Base-by-base conservation (phyloP, 371 early-diverging fungal species). In the Dichotomocladium elegans region DNA sequence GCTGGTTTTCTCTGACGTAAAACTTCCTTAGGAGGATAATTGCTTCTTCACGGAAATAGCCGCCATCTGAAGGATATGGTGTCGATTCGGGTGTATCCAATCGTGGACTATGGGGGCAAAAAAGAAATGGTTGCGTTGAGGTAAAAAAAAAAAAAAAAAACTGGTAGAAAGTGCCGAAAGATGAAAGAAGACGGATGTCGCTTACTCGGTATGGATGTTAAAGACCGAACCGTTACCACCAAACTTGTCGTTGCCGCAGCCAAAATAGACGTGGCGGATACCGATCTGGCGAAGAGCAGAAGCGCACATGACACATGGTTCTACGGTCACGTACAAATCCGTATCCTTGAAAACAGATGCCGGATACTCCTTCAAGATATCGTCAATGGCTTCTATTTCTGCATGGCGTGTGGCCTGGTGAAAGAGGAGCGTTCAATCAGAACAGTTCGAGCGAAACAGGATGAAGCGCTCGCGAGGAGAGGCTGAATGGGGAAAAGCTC, bases 231-330 rank as follows among this genome's bases (percentile, higher is more conserved):
- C 98, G 63, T 91, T 90, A 5, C 98, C 98, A 24, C 98, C 98
- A 79, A 98, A 98, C 50, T 93, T 82, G 15, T 98, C 97, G 61
- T 98, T 98, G 2, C 85, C 81, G 60, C 92, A 90, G 2, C 97
- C 97, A 74, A 80, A 96, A 52, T 87, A 89, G 2, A 95, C 96
- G 17, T 82, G 75, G 2, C 86, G 76, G 12, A 97, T 82, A 81
- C 85, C 80, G 17, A 87, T 53, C 49, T 88, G 88, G 22, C 95
- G 71, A 51, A 99, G 63, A 4, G 98, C 95, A 35, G 93, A 85
- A 3, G 95, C 92, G 57, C 99, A 99, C 99, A 99, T 99, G 3
- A 99, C 82, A 68, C 99, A 99, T 3, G 99, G 99, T 70, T 99
- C 99, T 1, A 99, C 95, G 1, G 99, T 99, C 10, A 99, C 95